These are phyloP conservation scores for Rhododendron vialii DNA, from an alignment of 148 eudicot genomes.

Conservation along the genomic window DNA sequence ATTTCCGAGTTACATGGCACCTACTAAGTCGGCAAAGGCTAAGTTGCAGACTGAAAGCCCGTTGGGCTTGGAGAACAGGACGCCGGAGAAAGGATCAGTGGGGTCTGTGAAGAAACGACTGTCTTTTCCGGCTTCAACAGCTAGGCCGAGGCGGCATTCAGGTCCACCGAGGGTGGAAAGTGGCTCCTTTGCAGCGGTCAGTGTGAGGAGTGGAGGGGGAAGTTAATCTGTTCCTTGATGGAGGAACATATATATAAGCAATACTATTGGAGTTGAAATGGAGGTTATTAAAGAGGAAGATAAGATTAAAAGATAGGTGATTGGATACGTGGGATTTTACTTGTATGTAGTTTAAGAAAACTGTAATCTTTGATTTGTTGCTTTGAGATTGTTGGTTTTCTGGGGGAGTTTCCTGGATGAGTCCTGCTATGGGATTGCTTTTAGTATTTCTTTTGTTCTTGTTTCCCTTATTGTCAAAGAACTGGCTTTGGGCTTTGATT, in stretches of 20 bases:
- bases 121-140: constrained; percentile 68
- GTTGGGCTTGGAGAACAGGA: constrained; percentile 39
- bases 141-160: constrained; percentile 53
- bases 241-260: not conserved
- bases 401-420: not conserved
- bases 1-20: constrained; percentile 83
- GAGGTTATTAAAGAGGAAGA: constrained; percentile 3
- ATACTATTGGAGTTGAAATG: not conserved
- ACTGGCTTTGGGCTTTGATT: not conserved
- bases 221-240: not conserved
- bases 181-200: constrained; percentile 2
- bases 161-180: constrained; percentile 42
- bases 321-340: not conserved
- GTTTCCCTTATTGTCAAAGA: not conserved
- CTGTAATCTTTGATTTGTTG: constrained; percentile 7
- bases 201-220: constrained; percentile 10
- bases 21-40: constrained; percentile 72
- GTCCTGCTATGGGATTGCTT: not conserved
- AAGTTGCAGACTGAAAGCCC: constrained; percentile 44
- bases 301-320: not conserved
- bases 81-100: constrained; percentile 39
- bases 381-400: not conserved
- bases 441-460: not conserved
- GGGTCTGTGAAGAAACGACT: constrained; percentile 59
- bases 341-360: not conserved